A percentile compares a stretch with the other conserved stretches of the same genome.
phyloP scores from a whole-genome alignment of 2,329 filamentous ascomycete species.

The Aspergillus jensenii region DNA sequence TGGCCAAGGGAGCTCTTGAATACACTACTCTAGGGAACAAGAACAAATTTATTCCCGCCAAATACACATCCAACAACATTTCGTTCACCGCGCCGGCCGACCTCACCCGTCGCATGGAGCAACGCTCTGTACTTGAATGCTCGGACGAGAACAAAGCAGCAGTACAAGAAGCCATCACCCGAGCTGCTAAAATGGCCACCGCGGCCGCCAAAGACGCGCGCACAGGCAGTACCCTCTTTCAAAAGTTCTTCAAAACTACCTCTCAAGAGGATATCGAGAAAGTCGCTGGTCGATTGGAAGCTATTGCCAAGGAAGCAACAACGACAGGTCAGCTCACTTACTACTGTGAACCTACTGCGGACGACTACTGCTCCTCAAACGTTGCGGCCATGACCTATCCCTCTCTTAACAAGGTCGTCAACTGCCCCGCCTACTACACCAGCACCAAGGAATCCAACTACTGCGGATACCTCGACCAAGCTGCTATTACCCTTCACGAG shows the following conservation, averaged over 20 bases:
- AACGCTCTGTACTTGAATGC: slow-evolving; percentile 15
- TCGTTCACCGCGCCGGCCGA: slow-evolving; percentile 8
- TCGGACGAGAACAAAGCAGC: slow-evolving; percentile 11
- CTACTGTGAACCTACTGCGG: slow-evolving; percentile 13
- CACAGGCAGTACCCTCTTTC: slow-evolving; percentile 8
- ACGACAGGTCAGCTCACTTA: slow-evolving; percentile 14
- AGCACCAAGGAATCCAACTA: slow-evolving; percentile 2
- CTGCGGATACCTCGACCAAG: slow-evolving; percentile 14
- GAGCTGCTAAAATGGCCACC: slow-evolving; percentile 16
- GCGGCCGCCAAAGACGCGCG: slow-evolving; percentile 14
- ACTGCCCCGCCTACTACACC: slow-evolving; percentile 18
- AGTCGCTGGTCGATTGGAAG: slow-evolving; percentile 15
- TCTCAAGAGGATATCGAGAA: slow-evolving; percentile 3
- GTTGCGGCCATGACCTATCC: slow-evolving; percentile 19
- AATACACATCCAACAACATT: slow-evolving; percentile 16
- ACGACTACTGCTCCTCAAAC: slow-evolving; percentile 17
- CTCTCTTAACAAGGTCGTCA: slow-evolving; percentile 13
- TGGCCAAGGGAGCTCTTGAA: slow-evolving; percentile 12
- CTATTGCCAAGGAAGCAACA: slow-evolving; percentile 16
- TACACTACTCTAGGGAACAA: slow-evolving; percentile 8
- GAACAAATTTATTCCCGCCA: slow-evolving; percentile 5
- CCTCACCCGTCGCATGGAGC: not conserved
- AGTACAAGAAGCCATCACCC: slow-evolving; percentile 10
- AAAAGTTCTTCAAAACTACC: slow-evolving; percentile 19
- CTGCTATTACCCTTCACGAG: slow-evolving; percentile 15